Conservation (phyloP, 1,139 yeast species). For the Entelexis paramagnoliae region DNA sequence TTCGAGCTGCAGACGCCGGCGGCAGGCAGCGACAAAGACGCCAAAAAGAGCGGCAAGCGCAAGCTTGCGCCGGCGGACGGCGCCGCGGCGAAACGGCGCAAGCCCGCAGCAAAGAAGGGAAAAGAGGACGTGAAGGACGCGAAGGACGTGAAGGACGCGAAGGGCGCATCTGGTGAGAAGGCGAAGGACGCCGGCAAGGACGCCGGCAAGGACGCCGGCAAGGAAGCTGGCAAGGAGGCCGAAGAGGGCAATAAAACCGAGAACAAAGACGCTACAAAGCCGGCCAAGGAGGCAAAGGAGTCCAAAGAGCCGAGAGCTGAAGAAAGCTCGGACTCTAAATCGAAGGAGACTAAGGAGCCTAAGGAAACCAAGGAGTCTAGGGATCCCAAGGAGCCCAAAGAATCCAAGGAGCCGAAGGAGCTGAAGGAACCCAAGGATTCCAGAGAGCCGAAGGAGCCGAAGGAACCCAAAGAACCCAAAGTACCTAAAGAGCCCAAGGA, state of each 20-base stretch:
- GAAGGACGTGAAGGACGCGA: neutral
- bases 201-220: neutral
- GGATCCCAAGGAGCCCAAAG: conserved; percentile 7
- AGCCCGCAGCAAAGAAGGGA: conserved; percentile 9
- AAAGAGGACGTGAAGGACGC: neutral
- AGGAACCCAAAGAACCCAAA: neutral
- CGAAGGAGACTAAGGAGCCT: neutral
- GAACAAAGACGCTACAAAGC: neutral
- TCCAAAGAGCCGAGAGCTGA: neutral
- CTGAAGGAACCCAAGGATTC: neutral
- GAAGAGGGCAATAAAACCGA: too few species aligned
- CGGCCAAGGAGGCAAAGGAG: neutral
- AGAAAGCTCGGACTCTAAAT: too few species aligned
- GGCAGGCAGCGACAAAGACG: conserved; percentile 27
- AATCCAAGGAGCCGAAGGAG: conserved; percentile 3
- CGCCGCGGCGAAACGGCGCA: conserved; percentile 10
- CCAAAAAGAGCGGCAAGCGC: conserved; percentile 21
- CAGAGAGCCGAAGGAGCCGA: neutral
- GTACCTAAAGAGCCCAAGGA: neutral
- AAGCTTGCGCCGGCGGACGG: conserved; percentile 6
- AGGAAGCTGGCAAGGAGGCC: neutral
- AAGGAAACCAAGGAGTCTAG: conserved; percentile 2
- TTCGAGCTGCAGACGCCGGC: conserved; percentile 39
- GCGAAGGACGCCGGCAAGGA: neutral
- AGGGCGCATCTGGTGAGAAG: neutral